Conservation (phyloP, 129 eudicot species). For the Flaveria trinervia region DNA sequence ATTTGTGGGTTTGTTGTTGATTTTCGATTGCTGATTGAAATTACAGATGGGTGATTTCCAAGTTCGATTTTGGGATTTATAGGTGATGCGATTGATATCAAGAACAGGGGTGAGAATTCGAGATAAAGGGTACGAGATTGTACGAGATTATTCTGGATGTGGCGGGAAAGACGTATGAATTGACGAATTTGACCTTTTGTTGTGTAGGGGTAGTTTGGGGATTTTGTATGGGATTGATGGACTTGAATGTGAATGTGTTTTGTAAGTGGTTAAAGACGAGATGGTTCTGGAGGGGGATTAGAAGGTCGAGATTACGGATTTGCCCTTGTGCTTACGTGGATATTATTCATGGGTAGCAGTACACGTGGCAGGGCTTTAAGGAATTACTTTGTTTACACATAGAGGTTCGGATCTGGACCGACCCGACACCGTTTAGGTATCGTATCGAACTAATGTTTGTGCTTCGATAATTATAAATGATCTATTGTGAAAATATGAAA, state of each 20-base stretch:
- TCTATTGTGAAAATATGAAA: too few species aligned
- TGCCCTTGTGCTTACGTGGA: slow-evolving; percentile 16
- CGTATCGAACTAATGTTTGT: too few species aligned
- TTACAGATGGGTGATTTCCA: background rate
- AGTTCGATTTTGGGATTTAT: slow-evolving; percentile 22
- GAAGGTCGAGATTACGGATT: background rate
- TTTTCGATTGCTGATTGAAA: background rate
- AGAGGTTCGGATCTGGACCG: too few species aligned
- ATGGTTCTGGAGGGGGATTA: slow-evolving; percentile 17
- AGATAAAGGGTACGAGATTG: slow-evolving; percentile 20
- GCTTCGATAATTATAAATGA: too few species aligned
- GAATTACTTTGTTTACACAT: too few species aligned
- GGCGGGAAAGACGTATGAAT: slow-evolving; percentile 20
- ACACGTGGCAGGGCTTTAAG: slow-evolving; percentile 5
- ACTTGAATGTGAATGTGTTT: background rate
- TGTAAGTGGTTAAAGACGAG: background rate
- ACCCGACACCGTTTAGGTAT: too few species aligned
- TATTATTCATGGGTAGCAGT: background rate
- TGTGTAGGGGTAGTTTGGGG: slow-evolving; percentile 23
- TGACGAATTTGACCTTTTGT: background rate
- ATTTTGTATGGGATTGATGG: background rate
- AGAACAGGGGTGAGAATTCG: background rate
- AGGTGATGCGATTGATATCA: slow-evolving; percentile 13
- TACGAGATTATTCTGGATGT: slow-evolving; percentile 43
- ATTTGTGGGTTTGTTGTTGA: background rate